phyloP scores from a whole-genome alignment of 2,329 filamentous ascomycete species.

The Grosmannia serpens region DNA sequence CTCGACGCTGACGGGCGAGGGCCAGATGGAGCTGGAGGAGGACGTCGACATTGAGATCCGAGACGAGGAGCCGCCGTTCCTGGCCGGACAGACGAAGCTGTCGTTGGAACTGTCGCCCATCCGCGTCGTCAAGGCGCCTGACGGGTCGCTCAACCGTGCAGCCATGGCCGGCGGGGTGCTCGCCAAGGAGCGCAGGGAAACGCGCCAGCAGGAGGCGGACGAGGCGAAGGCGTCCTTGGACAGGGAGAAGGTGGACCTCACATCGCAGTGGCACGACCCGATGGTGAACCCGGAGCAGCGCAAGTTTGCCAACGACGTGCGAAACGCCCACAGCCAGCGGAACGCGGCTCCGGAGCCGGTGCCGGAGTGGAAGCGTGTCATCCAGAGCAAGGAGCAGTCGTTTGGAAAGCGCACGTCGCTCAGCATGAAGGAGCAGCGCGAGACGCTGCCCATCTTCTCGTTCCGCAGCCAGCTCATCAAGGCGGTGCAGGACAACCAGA shows the following conservation, averaged over 20 bases:
- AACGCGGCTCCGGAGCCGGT: conserved; percentile 40
- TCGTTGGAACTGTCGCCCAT: conserved; percentile 92
- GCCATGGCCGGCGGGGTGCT: conserved; percentile 87
- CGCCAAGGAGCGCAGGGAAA: conserved; percentile 79
- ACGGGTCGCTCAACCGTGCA: conserved; percentile 93
- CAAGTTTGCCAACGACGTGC: conserved; percentile 80
- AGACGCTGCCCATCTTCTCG: conserved; percentile 76
- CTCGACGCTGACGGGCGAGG: conserved; percentile 73
- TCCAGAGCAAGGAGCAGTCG: conserved; percentile 66
- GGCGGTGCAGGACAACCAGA: conserved; percentile 76
- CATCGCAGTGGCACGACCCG: conserved; percentile 91
- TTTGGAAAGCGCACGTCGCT: conserved; percentile 79
- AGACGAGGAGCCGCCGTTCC: conserved; percentile 92
- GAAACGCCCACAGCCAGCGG: conserved; percentile 49
- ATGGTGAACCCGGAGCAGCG: conserved; percentile 79
- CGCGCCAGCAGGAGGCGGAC: conserved; percentile 79
- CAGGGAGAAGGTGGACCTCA: conserved; percentile 72
- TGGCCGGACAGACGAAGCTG: conserved; percentile 92
- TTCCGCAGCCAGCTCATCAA: conserved; percentile 83
- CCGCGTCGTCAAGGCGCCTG: conserved; percentile 89
- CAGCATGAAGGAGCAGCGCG: conserved; percentile 90
- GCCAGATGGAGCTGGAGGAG: conserved; percentile 83
- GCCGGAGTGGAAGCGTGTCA: conserved; percentile 86
- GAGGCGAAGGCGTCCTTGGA: conserved; percentile 67
- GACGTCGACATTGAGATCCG: conserved; percentile 95